Conservation (phyloP, 1,284 basidiomycete genomes). For the Apiotrichum domesticum region DNA sequence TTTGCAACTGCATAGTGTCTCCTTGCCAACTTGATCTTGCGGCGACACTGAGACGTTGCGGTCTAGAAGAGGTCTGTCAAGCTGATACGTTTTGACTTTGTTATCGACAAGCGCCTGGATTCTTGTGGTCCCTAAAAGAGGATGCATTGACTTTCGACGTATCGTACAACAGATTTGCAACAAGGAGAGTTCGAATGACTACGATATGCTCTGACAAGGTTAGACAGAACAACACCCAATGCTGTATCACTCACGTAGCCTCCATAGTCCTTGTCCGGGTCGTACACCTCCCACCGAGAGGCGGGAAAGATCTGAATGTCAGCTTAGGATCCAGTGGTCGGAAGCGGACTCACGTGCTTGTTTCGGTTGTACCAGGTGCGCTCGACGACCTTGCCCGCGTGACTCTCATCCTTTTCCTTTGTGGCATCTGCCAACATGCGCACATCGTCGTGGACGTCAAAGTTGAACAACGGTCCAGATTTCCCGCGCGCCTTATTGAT, state of each 20-base stretch:
- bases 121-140: too few relatives aligned
- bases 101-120: too few relatives aligned
- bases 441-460: constrained; percentile 98
- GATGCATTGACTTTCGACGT: too few relatives aligned
- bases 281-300: constrained; percentile 90
- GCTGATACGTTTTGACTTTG: too few relatives aligned
- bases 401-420: constrained; percentile 95
- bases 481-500: constrained; percentile 97
- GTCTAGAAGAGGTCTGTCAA: too few relatives aligned
- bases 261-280: constrained; percentile 84
- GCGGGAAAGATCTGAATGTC: constrained; percentile 81
- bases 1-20: too few relatives aligned
- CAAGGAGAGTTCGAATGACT: too few relatives aligned
- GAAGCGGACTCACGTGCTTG: constrained; percentile 55
- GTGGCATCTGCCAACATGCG: constrained; percentile 91
- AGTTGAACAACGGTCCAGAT: constrained; percentile 95
- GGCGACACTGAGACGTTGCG: too few relatives aligned
- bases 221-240: too few relatives aligned
- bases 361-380: constrained; percentile 91
- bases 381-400: constrained; percentile 98
- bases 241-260: constrained; percentile 55
- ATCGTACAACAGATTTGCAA: too few relatives aligned
- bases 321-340: background rate
- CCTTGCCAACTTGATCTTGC: too few relatives aligned
- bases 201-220: too few relatives aligned